Percentiles rank a stretch among this genome's conserved stretches.
Conservation (phyloP, 2,329 filamentous ascomycete species). For the Exophiala phaeomuriformis region DNA sequence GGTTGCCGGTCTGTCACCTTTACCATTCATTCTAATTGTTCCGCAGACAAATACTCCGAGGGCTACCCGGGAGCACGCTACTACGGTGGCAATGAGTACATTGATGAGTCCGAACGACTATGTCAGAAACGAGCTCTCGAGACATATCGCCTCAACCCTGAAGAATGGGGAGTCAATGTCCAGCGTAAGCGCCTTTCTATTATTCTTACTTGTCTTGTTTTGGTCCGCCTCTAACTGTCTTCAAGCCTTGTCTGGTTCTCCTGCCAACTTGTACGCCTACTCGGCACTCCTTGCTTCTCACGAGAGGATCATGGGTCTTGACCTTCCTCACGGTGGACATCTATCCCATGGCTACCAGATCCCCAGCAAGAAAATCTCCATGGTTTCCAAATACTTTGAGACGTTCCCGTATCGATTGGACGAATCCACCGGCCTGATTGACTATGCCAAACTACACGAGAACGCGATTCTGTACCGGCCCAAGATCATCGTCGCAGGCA, state of each 20-base stretch:
- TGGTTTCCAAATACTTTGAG: conserved; percentile 97
- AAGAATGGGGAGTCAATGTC: conserved; percentile 98
- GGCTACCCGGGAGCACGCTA: conserved; percentile 96
- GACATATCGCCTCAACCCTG: conserved; percentile 76
- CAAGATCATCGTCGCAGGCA: conserved; percentile 90
- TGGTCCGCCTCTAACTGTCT: conserved; percentile 3
- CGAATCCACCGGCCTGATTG: conserved; percentile 84
- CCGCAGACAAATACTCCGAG: conserved; percentile 89
- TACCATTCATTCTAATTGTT: not conserved
- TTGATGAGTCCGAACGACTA: conserved; percentile 88
- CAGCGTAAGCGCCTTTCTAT: conserved; percentile 67
- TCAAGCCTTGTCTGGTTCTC: conserved; percentile 67
- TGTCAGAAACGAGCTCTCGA: conserved; percentile 91
- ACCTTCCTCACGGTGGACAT: conserved; percentile 93
- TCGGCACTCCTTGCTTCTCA: conserved; percentile 89
- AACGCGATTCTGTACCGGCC: conserved; percentile 83
- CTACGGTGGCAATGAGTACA: conserved; percentile 98
- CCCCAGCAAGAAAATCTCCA: conserved; percentile 89
- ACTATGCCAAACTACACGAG: conserved; percentile 87
- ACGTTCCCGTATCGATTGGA: conserved; percentile 91
- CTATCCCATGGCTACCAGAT: conserved; percentile 97
- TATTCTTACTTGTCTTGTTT: not conserved
- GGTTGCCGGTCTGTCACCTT: not conserved
- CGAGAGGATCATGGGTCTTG: conserved; percentile 92
- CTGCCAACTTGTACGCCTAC: conserved; percentile 96